Evolutionary conservation across 129 eudicot genomes (phyloP).

Genomic region (Kitagawia praeruptora): DNA sequence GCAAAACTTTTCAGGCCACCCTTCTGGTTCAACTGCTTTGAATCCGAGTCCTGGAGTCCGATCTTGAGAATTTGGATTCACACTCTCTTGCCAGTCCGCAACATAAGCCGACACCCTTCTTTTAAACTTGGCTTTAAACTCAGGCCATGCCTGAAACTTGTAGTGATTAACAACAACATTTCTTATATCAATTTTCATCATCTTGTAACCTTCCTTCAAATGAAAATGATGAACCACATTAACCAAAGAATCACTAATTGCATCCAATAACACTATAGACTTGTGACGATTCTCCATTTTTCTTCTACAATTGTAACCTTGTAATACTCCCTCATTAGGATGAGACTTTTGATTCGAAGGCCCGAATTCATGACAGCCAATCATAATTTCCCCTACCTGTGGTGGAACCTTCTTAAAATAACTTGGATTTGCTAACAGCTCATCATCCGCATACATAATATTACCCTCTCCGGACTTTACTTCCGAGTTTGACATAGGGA

Average conservation of each 20-base stretch:
- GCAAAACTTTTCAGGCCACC: slow-evolving; percentile 65
- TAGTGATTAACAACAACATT: slow-evolving; percentile 65
- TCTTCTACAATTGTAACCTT: slow-evolving; percentile 67
- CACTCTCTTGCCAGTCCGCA: slow-evolving; percentile 51
- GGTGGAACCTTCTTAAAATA: background rate
- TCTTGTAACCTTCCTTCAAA: slow-evolving; percentile 39
- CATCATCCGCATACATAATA: background rate
- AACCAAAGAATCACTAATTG: slow-evolving; percentile 41
- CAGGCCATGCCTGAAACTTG: slow-evolving; percentile 87
- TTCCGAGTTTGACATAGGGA: no score
- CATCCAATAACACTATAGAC: slow-evolving; percentile 47
- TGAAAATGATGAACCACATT: slow-evolving; percentile 75
- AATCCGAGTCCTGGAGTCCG: slow-evolving; percentile 85
- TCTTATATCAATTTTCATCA: slow-evolving; percentile 10
- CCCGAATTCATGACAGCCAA: slow-evolving; percentile 56
- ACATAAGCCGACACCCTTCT: slow-evolving; percentile 93
- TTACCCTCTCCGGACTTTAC: background rate
- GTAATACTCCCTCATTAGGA: slow-evolving; percentile 56
- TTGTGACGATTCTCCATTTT: slow-evolving; percentile 60
- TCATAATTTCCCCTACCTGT: slow-evolving; percentile 35
- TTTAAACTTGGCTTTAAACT: slow-evolving; percentile 82
- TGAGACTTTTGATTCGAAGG: slow-evolving; percentile 50
- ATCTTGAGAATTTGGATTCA: slow-evolving; percentile 53
- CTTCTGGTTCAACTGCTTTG: slow-evolving; percentile 52
- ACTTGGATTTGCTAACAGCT: background rate